Evolutionary conservation across 2,329 filamentous ascomycete genomes (phyloP).

Genomic region (Pyrenophora teres): DNA sequence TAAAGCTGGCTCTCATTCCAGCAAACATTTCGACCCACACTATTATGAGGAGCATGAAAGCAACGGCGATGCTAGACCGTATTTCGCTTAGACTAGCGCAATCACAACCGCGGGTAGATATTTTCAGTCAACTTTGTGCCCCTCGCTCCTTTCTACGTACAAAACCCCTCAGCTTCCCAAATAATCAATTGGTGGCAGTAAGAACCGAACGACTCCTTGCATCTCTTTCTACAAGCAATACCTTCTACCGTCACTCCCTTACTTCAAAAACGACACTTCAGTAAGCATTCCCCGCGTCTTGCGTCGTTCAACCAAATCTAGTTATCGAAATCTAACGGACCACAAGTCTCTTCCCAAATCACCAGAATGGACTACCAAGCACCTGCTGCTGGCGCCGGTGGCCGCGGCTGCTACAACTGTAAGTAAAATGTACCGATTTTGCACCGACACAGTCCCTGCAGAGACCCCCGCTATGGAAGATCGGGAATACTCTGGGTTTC

Average conservation of each 20-base stretch:
- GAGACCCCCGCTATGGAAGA: slow-evolving; percentile 4
- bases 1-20: slow-evolving; percentile 6
- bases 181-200: slow-evolving; percentile 23
- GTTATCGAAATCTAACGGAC: slow-evolving; percentile 30
- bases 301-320: slow-evolving; percentile 6
- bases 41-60: slow-evolving; percentile 1
- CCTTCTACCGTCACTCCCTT: slow-evolving; percentile 27
- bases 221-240: slow-evolving; percentile 14
- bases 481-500: neutral
- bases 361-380: slow-evolving; percentile 46
- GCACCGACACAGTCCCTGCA: neutral
- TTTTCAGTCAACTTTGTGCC: slow-evolving; percentile 17
- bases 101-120: slow-evolving; percentile 18
- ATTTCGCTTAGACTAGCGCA: slow-evolving; percentile 21
- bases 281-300: slow-evolving; percentile 19
- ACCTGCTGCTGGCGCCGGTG: slow-evolving; percentile 40
- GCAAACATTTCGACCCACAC: slow-evolving; percentile 10
- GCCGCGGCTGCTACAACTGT: slow-evolving; percentile 52
- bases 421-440: slow-evolving; percentile 22
- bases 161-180: slow-evolving; percentile 15
- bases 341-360: slow-evolving; percentile 30
- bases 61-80: slow-evolving; percentile 14
- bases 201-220: slow-evolving; percentile 13
- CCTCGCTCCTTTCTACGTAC: slow-evolving; percentile 16
- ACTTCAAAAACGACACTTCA: slow-evolving; percentile 21